Percentiles rank a stretch among this genome's conserved stretches.
phyloP scores from a whole-genome alignment of 2,329 filamentous ascomycete genomes.

The Arthrobotrys musiformis region DNA sequence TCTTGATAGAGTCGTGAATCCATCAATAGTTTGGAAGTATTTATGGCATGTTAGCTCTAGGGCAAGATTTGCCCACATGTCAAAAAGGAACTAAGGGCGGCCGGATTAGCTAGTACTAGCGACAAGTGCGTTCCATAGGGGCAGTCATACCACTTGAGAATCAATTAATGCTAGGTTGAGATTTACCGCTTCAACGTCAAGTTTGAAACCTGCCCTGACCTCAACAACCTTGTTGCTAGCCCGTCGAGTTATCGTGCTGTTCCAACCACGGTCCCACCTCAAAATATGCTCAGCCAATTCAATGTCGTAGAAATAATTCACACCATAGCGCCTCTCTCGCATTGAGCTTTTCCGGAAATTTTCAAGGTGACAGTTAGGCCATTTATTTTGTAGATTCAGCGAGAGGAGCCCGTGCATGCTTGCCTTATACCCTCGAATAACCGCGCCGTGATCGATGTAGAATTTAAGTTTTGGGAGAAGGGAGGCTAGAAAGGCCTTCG shows the following conservation, averaged over 20 bases:
- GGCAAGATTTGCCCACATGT: conserved; percentile 88
- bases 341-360: conserved; percentile 82
- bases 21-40: conserved; percentile 67
- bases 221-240: conserved; percentile 77
- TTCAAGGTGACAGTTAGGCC: conserved; percentile 76
- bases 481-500: conserved; percentile 73
- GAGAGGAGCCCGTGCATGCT: conserved; percentile 87
- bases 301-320: conserved; percentile 85
- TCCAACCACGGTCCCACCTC: conserved; percentile 80
- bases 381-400: conserved; percentile 83
- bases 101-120: background rate
- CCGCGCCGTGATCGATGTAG: conserved; percentile 79
- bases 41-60: conserved; percentile 79
- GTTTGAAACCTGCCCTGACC: conserved; percentile 74
- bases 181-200: conserved; percentile 87
- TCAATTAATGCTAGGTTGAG: conserved; percentile 91
- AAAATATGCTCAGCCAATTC: conserved; percentile 80
- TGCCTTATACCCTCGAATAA: conserved; percentile 83
- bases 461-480: conserved; percentile 81
- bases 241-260: conserved; percentile 69
- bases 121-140: background rate
- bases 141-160: conserved; percentile 78
- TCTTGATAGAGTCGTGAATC: conserved; percentile 77
- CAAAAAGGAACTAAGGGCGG: conserved; percentile 74
- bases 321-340: conserved; percentile 74